A percentile compares a stretch with the other conserved stretches of the same genome.
Evolutionary conservation across 345 rosid species (phyloP).

Genomic region (Citrus unshiu): DNA sequence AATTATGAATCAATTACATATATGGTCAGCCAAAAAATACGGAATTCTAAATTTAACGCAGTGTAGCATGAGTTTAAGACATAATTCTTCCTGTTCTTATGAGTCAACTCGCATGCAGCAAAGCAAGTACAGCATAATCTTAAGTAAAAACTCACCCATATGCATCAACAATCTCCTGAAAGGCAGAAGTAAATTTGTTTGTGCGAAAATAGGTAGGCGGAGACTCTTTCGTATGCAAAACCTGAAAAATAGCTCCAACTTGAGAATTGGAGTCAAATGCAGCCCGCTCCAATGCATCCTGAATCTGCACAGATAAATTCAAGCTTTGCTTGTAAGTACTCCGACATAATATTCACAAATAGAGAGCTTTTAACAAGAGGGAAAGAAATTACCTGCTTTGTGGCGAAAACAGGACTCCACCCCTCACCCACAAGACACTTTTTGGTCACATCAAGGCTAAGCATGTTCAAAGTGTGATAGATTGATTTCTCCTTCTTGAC

Average conservation of each 20-base stretch:
- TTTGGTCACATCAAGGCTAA: constrained; percentile 93
- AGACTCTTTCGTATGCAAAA: constrained; percentile 76
- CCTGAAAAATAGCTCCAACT: constrained; percentile 87
- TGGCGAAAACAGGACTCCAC: constrained; percentile 92
- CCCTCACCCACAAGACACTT: constrained; percentile 96
- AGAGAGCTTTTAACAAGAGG: background rate
- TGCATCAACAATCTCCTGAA: constrained; percentile 96
- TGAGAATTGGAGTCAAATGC: constrained; percentile 90
- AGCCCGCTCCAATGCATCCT: constrained; percentile 90
- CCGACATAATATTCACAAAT: constrained; percentile 1
- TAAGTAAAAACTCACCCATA: constrained; percentile 67
- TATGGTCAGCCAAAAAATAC: background rate
- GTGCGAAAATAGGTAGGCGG: constrained; percentile 94
- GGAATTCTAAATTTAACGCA: background rate
- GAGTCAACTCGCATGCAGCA: background rate
- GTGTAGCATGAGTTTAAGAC: background rate
- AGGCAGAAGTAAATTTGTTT: constrained; percentile 84
- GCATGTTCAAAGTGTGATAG: constrained; percentile 92
- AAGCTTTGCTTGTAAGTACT: constrained; percentile 19
- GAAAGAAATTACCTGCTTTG: constrained; percentile 57
- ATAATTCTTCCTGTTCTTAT: background rate
- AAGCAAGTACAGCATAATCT: constrained; percentile 1
- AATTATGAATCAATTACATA: background rate
- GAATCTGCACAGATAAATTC: constrained; percentile 60
- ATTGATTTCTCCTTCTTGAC: constrained; percentile 89